A percentile compares a stretch with the other conserved stretches of the same genome.
Evolutionary conservation across 140 eudicot genomes (phyloP).

Genomic region (Bidens hawaiensis): DNA sequence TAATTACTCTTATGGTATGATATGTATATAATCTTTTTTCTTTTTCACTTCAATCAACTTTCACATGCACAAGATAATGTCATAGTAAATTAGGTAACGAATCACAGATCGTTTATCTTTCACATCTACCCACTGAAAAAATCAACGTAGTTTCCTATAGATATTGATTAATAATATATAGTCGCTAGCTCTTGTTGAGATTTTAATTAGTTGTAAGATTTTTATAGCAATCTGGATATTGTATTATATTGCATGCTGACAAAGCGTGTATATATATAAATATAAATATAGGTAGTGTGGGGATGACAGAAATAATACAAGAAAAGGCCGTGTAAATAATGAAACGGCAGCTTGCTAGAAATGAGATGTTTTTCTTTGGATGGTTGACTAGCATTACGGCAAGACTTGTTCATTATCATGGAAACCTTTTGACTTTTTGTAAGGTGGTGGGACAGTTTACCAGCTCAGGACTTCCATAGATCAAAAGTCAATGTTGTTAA

Average conservation of each 20-base stretch:
- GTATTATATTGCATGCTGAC: slow-evolving; percentile 20
- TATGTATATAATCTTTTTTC: no score
- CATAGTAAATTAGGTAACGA: no score
- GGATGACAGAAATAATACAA: not conserved
- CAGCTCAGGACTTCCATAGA: slow-evolving; percentile 24
- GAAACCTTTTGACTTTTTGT: slow-evolving; percentile 27
- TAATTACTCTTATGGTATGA: not conserved
- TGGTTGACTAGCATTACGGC: slow-evolving; percentile 21
- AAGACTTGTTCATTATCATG: slow-evolving; percentile 23
- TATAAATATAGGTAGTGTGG: not conserved
- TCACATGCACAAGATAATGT: no score
- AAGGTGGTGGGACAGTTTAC: slow-evolving; percentile 13
- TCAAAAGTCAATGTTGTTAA: slow-evolving; percentile 23
- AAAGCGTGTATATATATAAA: not conserved
- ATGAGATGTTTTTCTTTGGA: slow-evolving; percentile 23
- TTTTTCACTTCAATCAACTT: no score
- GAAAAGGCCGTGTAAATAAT: slow-evolving; percentile 21
- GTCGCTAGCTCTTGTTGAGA: not conserved
- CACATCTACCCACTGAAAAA: no score
- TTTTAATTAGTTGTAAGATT: not conserved
- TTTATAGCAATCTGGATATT: not conserved
- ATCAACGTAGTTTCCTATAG: no score
- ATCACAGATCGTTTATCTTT: no score
- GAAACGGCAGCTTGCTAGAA: not conserved
- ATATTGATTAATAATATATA: not conserved